These are phyloP conservation scores for Diphasiastrum complanatum DNA, from an alignment of 83 land plant species.

Conservation along the genomic window DNA sequence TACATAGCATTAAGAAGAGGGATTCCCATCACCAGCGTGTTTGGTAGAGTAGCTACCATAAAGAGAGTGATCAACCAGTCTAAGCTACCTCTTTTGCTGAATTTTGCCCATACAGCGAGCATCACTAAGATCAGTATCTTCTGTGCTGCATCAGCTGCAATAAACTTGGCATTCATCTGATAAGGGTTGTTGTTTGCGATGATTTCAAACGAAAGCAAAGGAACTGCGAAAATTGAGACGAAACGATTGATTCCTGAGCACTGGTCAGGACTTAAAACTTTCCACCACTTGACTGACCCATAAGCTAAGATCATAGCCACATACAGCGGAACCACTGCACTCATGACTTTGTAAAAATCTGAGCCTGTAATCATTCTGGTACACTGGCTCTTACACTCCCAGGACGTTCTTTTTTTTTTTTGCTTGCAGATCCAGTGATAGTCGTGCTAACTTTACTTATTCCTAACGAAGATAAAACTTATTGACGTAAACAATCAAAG, in stretches of 20 bases:
- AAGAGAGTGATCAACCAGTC: background rate
- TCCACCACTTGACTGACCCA: conserved; percentile 11
- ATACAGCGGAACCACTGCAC: conserved; percentile 10
- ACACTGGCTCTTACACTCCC: too few species aligned
- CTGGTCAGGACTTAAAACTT: conserved; percentile 5
- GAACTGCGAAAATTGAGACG: background rate
- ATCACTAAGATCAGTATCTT: background rate
- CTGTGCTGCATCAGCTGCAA: background rate
- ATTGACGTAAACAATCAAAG: too few species aligned
- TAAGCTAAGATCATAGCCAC: conserved; percentile 13
- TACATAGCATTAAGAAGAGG: conserved; percentile 3
- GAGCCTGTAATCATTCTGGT: background rate
- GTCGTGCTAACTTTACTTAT: too few species aligned
- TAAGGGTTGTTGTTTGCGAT: background rate
- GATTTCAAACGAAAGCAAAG: background rate
- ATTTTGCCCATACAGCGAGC: background rate
- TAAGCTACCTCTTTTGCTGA: background rate
- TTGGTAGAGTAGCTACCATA: background rate
- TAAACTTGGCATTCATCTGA: background rate
- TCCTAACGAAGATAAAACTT: too few species aligned
- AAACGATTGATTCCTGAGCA: conserved; percentile 10
- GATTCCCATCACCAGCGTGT: background rate
- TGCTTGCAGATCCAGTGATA: too few species aligned
- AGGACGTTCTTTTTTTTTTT: too few species aligned
- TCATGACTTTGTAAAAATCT: conserved; percentile 6